phyloP scores from a whole-genome alignment of 768 basidiomycete genomes.

The Gymnopilus dilepis region DNA sequence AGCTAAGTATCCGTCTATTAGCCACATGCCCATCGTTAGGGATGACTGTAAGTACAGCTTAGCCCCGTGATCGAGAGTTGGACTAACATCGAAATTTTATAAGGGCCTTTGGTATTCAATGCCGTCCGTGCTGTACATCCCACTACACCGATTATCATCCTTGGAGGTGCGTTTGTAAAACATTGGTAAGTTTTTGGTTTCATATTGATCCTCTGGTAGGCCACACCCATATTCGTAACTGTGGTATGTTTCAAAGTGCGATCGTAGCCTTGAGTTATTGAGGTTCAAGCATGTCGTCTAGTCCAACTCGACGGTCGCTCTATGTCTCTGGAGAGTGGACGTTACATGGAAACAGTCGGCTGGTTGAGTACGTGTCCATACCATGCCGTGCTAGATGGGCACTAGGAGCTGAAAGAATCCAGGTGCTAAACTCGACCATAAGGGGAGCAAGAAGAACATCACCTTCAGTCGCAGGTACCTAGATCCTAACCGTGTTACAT shows the following conservation, averaged over 20 bases:
- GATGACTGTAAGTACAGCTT: constrained; percentile 60
- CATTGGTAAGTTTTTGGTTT: background rate
- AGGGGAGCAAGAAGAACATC: constrained; percentile 51
- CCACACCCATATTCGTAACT: constrained; percentile 83
- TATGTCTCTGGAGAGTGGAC: constrained; percentile 81
- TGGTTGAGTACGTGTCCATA: constrained; percentile 65
- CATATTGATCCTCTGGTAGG: constrained; percentile 39
- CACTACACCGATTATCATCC: constrained; percentile 78
- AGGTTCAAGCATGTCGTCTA: too few relatives aligned
- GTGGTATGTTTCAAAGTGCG: constrained; percentile 61
- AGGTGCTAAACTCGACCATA: constrained; percentile 55
- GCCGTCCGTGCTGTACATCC: constrained; percentile 78
- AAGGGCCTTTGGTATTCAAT: constrained; percentile 75
- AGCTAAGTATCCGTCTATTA: constrained; percentile 48
- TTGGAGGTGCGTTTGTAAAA: constrained; percentile 58
- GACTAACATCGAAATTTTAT: background rate
- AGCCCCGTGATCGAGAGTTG: background rate
- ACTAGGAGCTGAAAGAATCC: background rate
- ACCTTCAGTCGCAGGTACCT: constrained; percentile 76
- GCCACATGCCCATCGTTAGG: constrained; percentile 82
- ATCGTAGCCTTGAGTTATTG: too few relatives aligned
- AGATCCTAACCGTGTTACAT: constrained; percentile 80
- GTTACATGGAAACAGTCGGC: constrained; percentile 93
- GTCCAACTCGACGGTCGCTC: constrained; percentile 75
- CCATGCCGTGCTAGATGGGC: background rate